Evolutionary conservation across 108 stramenopile species (phyloP).

Genomic region (Ochromonas danica): DNA sequence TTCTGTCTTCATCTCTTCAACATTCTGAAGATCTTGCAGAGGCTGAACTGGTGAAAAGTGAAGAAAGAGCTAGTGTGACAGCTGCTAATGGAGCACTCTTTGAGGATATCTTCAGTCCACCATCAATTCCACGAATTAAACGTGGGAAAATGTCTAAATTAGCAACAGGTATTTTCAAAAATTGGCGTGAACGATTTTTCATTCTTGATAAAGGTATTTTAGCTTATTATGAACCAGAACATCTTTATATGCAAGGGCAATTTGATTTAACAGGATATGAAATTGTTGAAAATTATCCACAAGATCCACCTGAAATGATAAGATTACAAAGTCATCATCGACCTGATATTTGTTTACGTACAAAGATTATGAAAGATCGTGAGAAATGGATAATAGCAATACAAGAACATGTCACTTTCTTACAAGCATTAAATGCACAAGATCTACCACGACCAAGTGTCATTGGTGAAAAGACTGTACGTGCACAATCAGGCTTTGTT

Average conservation of each 20-base stretch:
- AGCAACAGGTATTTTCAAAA: not conserved
- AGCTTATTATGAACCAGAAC: slow-evolving; percentile 3
- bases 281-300: not conserved
- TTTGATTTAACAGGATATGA: not conserved
- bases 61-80: too few species aligned
- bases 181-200: not conserved
- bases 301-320: not conserved
- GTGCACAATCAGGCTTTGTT: not conserved
- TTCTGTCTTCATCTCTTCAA: too few species aligned
- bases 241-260: not conserved
- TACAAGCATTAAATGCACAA: not conserved
- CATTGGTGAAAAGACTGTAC: not conserved
- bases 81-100: too few species aligned
- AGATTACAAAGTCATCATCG: not conserved
- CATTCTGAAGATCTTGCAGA: too few species aligned
- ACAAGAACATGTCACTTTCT: not conserved
- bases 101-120: too few species aligned
- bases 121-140: not conserved
- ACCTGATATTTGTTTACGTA: slow-evolving; percentile 1
- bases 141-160: not conserved
- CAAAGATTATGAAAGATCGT: not conserved
- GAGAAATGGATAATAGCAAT: not conserved
- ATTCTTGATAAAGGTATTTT: not conserved
- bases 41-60: too few species aligned
- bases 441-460: not conserved